Conservation (phyloP, 768 basidiomycete species). For the Clavulina sp. region DNA sequence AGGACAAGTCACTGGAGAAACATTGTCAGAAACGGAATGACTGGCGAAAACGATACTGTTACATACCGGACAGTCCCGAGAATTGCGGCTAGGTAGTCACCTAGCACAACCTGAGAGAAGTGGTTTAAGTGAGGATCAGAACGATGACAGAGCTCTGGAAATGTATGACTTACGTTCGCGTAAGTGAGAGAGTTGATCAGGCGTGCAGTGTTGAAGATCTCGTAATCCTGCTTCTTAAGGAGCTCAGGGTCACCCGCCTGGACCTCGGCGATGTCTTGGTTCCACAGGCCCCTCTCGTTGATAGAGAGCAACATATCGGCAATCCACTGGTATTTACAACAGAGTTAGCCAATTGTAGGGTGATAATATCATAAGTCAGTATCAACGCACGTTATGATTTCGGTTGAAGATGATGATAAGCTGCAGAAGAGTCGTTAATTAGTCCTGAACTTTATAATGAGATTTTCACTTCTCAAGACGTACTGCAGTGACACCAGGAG, state of each 20-base stretch:
- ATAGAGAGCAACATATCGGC: constrained; percentile 48
- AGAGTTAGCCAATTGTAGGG: neutral
- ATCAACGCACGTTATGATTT: constrained; percentile 48
- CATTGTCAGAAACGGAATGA: no score
- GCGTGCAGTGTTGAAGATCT: constrained; percentile 45
- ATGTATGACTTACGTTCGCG: constrained; percentile 11
- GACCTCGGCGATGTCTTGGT: constrained; percentile 10
- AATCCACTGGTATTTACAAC: constrained; percentile 32
- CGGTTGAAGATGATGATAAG: constrained; percentile 50
- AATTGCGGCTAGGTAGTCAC: constrained; percentile 62
- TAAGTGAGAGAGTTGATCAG: constrained; percentile 40
- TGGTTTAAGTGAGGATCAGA: neutral
- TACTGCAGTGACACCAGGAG: constrained; percentile 43
- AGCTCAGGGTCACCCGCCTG: constrained; percentile 15
- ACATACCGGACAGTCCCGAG: constrained; percentile 47
- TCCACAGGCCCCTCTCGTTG: constrained; percentile 43
- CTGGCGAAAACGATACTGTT: no score
- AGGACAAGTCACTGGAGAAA: no score
- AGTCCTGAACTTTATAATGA: neutral
- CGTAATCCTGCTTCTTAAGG: constrained; percentile 41
- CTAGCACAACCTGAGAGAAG: constrained; percentile 46
- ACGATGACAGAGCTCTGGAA: neutral
- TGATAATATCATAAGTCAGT: neutral
- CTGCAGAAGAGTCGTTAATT: neutral
- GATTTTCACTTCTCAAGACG: no score